These are phyloP conservation scores for Penstemon barbatus DNA, from an alignment of 257 asterid genomes.

Conservation along the genomic window DNA sequence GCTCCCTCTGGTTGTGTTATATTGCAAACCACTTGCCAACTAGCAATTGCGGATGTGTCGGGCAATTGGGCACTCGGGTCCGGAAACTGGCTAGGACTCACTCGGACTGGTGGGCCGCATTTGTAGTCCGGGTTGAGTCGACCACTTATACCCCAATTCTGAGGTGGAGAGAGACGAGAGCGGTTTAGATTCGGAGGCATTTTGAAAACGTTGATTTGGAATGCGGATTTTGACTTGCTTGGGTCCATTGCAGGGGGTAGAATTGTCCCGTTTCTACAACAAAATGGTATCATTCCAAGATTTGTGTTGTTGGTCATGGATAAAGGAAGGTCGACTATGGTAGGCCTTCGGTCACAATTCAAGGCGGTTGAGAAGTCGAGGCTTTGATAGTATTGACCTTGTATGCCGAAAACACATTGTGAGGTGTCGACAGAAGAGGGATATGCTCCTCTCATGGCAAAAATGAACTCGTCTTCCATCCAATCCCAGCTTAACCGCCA, in stretches of 20 bases:
- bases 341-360: slow-evolving; percentile 77
- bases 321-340: slow-evolving; percentile 73
- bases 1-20: slow-evolving; percentile 64
- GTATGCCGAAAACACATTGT: slow-evolving; percentile 67
- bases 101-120: slow-evolving; percentile 87
- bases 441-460: slow-evolving; percentile 80
- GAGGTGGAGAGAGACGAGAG: slow-evolving; percentile 71
- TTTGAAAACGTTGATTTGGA: slow-evolving; percentile 79
- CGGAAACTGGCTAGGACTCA: slow-evolving; percentile 68
- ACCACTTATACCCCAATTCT: slow-evolving; percentile 73
- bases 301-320: slow-evolving; percentile 63
- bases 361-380: slow-evolving; percentile 79
- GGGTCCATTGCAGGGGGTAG: slow-evolving; percentile 94
- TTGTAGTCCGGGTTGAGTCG: slow-evolving; percentile 76
- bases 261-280: slow-evolving; percentile 92
- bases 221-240: slow-evolving; percentile 71
- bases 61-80: slow-evolving; percentile 63
- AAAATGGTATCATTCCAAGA: slow-evolving; percentile 76
- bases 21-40: slow-evolving; percentile 96
- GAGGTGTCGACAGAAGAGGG: slow-evolving; percentile 72
- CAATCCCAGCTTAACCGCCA: slow-evolving; percentile 97
- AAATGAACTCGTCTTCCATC: slow-evolving; percentile 92
- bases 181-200: slow-evolving; percentile 93
- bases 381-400: slow-evolving; percentile 52
- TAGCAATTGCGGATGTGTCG: slow-evolving; percentile 55